Base-by-base conservation (phyloP, 2,329 filamentous ascomycete genomes). In the Diaporthe sp. region DNA sequence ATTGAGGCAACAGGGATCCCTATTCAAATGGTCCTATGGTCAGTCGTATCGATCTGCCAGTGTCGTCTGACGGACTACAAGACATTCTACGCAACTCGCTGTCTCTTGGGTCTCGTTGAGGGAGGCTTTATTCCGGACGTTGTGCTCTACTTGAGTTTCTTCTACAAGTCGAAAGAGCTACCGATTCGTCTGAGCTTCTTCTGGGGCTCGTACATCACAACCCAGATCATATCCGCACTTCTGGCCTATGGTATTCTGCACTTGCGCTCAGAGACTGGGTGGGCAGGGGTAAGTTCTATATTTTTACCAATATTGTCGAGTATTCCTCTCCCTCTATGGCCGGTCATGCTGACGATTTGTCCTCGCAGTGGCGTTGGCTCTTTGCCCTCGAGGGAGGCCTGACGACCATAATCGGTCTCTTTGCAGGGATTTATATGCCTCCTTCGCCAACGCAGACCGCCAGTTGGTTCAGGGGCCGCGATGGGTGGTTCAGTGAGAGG, bases 151-250 rank as follows among this genome's bases (percentile, higher is more conserved):
- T 84, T 94, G 6, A 91, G 89, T 13, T 94, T 94, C 82, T 94
- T 92, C 84, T 94, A 94, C 84, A 94, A 89, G 34, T 89, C 89
- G 2, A 87, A 87, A 73, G 93, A 94, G 80, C 84, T 94, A 0
- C 92, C 92, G 0, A 87, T 88, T 44, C 88, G 93, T 0, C 84
- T 94, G 28, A 90, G 89, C 73, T 92, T 87, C 82, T 94, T 94
- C 83, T 94, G 92, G 92, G 88, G 89, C 1, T 86, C 91, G 0
- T 91, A 91, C 44, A 86, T 88, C 61, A 83, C 84, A 0, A 89
- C 88, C 0, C 83, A 86, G 17, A 88, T 90, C 60, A 80, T 89
- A 15, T 86, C 86, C 0, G 87, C 89, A 0, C 88, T 90, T 71
- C 80, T 90, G 9, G 90, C 89, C 0, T 90, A 86, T 58, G 89